Evolutionary conservation across 2,329 filamentous ascomycete species (phyloP).

Genomic region (Coniochaeta pulveracea): DNA sequence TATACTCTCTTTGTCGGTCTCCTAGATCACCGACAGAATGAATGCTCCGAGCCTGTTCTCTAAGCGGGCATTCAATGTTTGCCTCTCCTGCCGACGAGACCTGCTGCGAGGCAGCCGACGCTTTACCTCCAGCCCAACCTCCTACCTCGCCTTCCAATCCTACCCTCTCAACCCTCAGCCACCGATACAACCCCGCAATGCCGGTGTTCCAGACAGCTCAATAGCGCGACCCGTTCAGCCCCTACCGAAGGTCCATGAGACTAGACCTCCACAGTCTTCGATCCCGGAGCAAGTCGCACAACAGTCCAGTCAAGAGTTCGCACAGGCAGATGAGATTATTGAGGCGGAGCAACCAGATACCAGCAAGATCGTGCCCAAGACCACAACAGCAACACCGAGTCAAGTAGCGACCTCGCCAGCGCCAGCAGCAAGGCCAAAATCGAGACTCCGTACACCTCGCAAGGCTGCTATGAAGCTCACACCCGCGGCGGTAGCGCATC

Average conservation of each 20-base stretch:
- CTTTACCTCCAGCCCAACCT: constrained; percentile 19
- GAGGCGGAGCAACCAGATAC: no score
- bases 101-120: constrained; percentile 21
- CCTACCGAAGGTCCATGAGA: constrained; percentile 38
- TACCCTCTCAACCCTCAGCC: constrained; percentile 34
- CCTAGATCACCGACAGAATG: constrained; percentile 21
- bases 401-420: neutral
- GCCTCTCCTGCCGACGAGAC: constrained; percentile 27
- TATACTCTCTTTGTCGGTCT: neutral
- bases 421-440: constrained; percentile 21
- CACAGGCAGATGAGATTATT: no score
- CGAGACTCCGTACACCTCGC: constrained; percentile 57
- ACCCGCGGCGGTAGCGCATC: constrained; percentile 65
- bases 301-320: constrained; percentile 40
- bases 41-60: constrained; percentile 24
- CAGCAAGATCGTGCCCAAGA: no score
- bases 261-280: constrained; percentile 29
- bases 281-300: constrained; percentile 56
- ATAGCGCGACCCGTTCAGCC: constrained; percentile 28
- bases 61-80: constrained; percentile 23
- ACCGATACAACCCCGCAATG: constrained; percentile 27
- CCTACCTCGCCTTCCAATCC: constrained; percentile 33
- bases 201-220: constrained; percentile 33
- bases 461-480: constrained; percentile 90
- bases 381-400: constrained; percentile 8